Evolutionary conservation across 495 filamentous ascomycete genomes (phyloP).

Genomic region (Daldinia decipiens): DNA sequence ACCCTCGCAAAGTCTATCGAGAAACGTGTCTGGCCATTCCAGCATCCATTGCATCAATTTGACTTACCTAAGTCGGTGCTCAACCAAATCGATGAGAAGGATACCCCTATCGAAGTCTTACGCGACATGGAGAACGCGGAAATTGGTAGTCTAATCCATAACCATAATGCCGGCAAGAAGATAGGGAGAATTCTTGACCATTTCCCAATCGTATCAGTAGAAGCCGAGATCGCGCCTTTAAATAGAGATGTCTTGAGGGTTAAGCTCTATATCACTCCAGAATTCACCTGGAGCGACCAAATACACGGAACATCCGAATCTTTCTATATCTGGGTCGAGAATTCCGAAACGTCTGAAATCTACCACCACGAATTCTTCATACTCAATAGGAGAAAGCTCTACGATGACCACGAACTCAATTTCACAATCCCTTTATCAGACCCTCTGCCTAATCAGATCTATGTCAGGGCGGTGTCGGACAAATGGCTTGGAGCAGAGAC

Average conservation of each 20-base stretch:
- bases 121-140: slow-evolving; percentile 92
- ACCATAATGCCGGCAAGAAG: slow-evolving; percentile 81
- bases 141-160: slow-evolving; percentile 92
- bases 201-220: slow-evolving; percentile 90
- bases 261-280: slow-evolving; percentile 82
- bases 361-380: slow-evolving; percentile 99
- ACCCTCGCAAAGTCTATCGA: slow-evolving; percentile 96
- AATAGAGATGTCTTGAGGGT: slow-evolving; percentile 94
- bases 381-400: slow-evolving; percentile 83
- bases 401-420: slow-evolving; percentile 95
- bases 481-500: slow-evolving; percentile 98
- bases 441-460: slow-evolving; percentile 92
- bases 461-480: slow-evolving; percentile 92
- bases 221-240: slow-evolving; percentile 92
- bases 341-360: slow-evolving; percentile 96
- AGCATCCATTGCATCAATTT: slow-evolving; percentile 96
- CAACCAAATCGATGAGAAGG: slow-evolving; percentile 81
- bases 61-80: slow-evolving; percentile 86
- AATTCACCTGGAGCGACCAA: slow-evolving; percentile 96
- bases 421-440: slow-evolving; percentile 97
- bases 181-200: slow-evolving; percentile 85
- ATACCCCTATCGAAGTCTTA: slow-evolving; percentile 79
- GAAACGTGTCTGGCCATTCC: slow-evolving; percentile 90
- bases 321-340: slow-evolving; percentile 99
- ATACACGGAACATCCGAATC: slow-evolving; percentile 93